Evolutionary conservation across 148 eudicot species (phyloP), one percentile per base, ranked within the genome.

Genomic region (Selenicereus undatus): DNA sequence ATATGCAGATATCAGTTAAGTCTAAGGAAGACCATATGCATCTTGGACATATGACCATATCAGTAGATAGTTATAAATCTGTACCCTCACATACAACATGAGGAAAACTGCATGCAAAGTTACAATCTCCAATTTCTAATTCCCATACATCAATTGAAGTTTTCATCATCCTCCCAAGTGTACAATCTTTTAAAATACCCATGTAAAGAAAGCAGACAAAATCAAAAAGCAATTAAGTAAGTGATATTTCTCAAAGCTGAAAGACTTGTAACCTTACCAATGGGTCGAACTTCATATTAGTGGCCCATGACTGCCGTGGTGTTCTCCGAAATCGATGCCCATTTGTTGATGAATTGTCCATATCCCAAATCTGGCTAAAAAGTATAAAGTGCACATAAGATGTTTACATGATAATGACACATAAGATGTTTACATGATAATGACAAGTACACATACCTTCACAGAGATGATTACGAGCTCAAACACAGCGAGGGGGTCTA

Each of bases 291-390:
- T 92, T 91, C 78, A 87, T 83, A 86, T 88, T 85, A 72, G 88
- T 87, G 80, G 97, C 88, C 78, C 84, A 83, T 1, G 92, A 85
- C 70, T 90, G 94, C 10, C 91, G 93, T 0, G 91, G 88, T 84
- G 91, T 84, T 79, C 94, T 87, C 74, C 92, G 88, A 75, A 95
- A 95, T 20, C 97, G 96, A 78, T 89, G 91, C 72, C 94, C 97
- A 73, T 85, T 86, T 0, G 90, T 83, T 27, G 89, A 81, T 62
- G 81, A 87, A 79, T 75, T 89, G 50, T 93, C 94, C 94, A 91
- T 91, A 65, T 36, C 82, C 89, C 79, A 79, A 58, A 73, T 71
- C n/a, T 72, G 69, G 71, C 81, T 60, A 56, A 22, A 71, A 18
- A 39, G 20, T 58, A 82, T 20, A 8, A 82, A 42, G 17, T 12